Conservation (phyloP, 2,329 filamentous ascomycete species). For the Ophiostoma angusticollis region DNA sequence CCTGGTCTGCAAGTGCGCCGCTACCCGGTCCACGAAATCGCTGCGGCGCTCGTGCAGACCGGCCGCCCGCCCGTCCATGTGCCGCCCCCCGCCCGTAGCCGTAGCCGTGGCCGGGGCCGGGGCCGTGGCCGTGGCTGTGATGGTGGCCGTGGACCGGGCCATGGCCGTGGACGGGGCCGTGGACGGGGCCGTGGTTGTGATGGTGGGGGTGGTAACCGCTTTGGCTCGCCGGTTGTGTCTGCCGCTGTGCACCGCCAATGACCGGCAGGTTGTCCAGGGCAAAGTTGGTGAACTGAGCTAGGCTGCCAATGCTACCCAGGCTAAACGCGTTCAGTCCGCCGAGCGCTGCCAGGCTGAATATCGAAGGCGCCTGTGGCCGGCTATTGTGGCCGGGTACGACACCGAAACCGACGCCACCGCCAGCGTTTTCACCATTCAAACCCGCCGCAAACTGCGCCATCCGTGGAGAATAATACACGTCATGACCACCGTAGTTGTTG, state of each 20-base stretch:
- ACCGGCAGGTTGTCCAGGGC: background rate
- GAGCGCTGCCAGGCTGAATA: background rate
- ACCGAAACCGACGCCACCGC: too few species aligned
- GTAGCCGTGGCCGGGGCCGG: background rate
- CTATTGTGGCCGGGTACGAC: too few species aligned
- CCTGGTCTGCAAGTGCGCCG: too few species aligned
- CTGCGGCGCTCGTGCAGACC: background rate
- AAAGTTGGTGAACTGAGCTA: background rate
- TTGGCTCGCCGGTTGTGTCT: background rate
- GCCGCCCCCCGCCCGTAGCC: too few species aligned
- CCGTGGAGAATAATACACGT: too few species aligned
- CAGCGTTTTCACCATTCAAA: too few species aligned
- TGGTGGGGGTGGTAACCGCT: background rate
- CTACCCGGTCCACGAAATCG: background rate
- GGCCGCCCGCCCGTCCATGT: background rate
- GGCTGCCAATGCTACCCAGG: background rate
- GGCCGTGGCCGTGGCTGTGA: background rate
- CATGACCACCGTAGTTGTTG: too few species aligned
- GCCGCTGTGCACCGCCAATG: background rate
- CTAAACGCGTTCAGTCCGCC: background rate
- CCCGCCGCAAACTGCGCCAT: too few species aligned
- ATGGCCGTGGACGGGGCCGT: constrained; percentile 1
- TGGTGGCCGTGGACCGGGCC: constrained; percentile 3
- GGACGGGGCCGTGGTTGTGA: background rate
- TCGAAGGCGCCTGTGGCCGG: background rate